These are phyloP conservation scores for Lodderomyces theae DNA, from an alignment of 1,139 yeast genomes.

Conservation along the genomic window DNA sequence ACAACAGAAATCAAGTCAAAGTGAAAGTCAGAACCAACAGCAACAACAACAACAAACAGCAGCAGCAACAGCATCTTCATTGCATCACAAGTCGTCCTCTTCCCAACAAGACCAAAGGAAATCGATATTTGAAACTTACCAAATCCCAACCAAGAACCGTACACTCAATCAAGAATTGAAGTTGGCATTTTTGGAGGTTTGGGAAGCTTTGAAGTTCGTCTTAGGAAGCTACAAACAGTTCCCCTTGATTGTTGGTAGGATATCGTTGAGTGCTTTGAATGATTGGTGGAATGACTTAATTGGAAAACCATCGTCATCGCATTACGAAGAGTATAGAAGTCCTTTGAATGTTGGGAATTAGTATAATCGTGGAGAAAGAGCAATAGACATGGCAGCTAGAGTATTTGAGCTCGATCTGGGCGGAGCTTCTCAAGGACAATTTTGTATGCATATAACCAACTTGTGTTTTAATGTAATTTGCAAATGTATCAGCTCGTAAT, in stretches of 20 bases:
- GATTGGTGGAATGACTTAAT: slow-evolving; percentile 73
- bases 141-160: slow-evolving; percentile 16
- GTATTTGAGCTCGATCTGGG: not conserved
- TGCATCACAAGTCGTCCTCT: too few species aligned
- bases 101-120: not conserved
- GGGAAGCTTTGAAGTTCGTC: slow-evolving; percentile 66
- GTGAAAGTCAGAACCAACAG: too few species aligned
- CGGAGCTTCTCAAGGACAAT: too few species aligned
- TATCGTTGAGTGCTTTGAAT: slow-evolving; percentile 47
- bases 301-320: slow-evolving; percentile 38
- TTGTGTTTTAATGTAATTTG: too few species aligned
- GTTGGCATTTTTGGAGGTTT: slow-evolving; percentile 55
- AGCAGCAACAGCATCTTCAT: too few species aligned
- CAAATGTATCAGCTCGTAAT: too few species aligned
- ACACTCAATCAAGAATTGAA: slow-evolving; percentile 44
- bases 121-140: slow-evolving; percentile 10
- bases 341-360: slow-evolving; percentile 7
- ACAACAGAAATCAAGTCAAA: too few species aligned
- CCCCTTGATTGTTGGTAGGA: slow-evolving; percentile 59
- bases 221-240: slow-evolving; percentile 63
- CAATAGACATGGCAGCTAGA: too few species aligned
- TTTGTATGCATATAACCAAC: too few species aligned
- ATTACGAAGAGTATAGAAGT: slow-evolving; percentile 13
- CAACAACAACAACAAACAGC: slow-evolving; percentile 7
- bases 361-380: too few species aligned